Base-by-base conservation (phyloP, 768 basidiomycete species). In the Chalciporus chontae region DNA sequence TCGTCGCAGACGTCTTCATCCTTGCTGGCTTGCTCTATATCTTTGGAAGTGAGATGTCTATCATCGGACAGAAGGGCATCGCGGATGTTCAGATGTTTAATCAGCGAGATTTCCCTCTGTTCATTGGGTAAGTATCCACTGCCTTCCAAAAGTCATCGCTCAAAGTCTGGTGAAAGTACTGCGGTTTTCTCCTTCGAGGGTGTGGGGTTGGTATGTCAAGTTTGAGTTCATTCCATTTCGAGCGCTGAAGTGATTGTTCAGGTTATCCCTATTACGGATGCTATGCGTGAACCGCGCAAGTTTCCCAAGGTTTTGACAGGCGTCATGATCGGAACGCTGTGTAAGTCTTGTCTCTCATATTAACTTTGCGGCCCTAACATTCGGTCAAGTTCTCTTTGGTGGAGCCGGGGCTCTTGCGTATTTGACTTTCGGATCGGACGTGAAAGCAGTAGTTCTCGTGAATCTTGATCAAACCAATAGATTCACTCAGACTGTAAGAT, bases 111-210 rank as follows among this genome's bases (percentile, higher is more conserved):
- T 99, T 92, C 73, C 85, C 95, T 0, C 71, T 98, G 17, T 81
- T 99, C 52, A 88, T 99, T 50, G 96, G 93, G 88, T 90, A 58
- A 56, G 84, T 71, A 17, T 21, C 11, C 4, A 8, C 17, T 24
- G 43, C 23, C 14, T 26, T 42, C 41, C 11, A 21, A 29, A 40
- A 7, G 24, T 31, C 42, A 50, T 21, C 4, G 41, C 41, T 56
- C 5, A 53, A 48, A 14, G 23, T 15, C 32, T 54, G 23, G 53
- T 39, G 23, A 56, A 58, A 92, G 94, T 8, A 97, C 96, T 19
- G 95, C 96, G 3, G 95, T 97, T 26, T 98, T 98, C 69, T 92
- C 96, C 1, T 99, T 98, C 59, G 95, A 99, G 69, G 95, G 95
- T 8, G 92, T 99, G 57, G 96, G 95, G 42, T 73, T 98, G 69